phyloP scores from a whole-genome alignment of 2,329 filamentous ascomycete genomes.

The Sarocladium kiliense region DNA sequence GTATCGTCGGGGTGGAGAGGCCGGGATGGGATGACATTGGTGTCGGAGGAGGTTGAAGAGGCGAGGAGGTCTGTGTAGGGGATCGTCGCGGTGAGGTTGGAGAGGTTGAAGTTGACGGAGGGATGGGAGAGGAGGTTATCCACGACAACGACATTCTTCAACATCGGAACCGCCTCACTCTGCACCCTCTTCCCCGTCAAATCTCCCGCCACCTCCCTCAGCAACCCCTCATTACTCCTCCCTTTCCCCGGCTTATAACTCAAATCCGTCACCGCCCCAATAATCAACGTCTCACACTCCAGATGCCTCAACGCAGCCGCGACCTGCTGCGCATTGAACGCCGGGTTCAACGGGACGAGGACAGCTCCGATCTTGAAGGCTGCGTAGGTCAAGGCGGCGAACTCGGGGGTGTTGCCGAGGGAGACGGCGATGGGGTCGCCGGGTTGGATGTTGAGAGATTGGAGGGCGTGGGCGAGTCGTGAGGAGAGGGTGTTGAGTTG shows the following conservation, averaged over 20 bases:
- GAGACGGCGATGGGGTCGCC: conserved; percentile 83
- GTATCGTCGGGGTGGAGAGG: conserved; percentile 59
- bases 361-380: conserved; percentile 92
- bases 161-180: conserved; percentile 55
- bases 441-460: conserved; percentile 67
- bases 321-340: conserved; percentile 77
- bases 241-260: conserved; percentile 57
- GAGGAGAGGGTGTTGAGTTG: conserved; percentile 73
- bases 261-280: conserved; percentile 83
- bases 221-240: conserved; percentile 45
- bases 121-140: conserved; percentile 63
- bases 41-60: conserved; percentile 14
- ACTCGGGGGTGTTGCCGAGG: conserved; percentile 80
- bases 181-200: conserved; percentile 17
- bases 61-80: conserved; percentile 37
- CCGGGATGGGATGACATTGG: conserved; percentile 34
- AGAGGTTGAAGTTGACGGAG: conserved; percentile 35
- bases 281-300: conserved; percentile 66
- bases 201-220: conserved; percentile 37
- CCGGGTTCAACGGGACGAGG: conserved; percentile 87
- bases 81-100: conserved; percentile 28
- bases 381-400: conserved; percentile 80
- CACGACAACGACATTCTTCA: conserved; percentile 68
- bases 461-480: conserved; percentile 65
- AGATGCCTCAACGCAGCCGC: conserved; percentile 74